Percentiles rank a stretch among this genome's conserved stretches.
Evolutionary conservation across 441 rosid genomes (phyloP).

Genomic region (Pelargonium myrrhifolium): DNA sequence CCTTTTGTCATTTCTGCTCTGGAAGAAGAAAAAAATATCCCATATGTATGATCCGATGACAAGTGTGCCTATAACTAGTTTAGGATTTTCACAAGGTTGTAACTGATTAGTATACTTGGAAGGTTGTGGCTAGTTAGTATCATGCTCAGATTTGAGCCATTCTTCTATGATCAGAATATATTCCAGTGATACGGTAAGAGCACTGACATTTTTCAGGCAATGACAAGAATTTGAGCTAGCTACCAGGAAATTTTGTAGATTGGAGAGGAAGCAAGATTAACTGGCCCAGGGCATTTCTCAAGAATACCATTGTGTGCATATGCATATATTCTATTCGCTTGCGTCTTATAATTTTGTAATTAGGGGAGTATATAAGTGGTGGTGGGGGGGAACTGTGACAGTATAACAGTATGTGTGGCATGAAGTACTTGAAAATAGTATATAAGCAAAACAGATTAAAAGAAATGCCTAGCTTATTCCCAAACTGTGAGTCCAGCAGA

Average conservation of each 20-base stretch:
- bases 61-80: conserved; percentile 19
- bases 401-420: no score
- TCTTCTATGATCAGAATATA: conserved; percentile 19
- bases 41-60: conserved; percentile 21
- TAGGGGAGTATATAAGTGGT: background rate
- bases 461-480: no score
- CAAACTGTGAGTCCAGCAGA: no score
- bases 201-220: conserved; percentile 4
- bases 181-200: conserved; percentile 6
- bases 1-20: conserved; percentile 18
- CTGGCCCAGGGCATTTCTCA: background rate
- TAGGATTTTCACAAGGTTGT: conserved; percentile 7
- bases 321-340: background rate
- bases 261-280: background rate
- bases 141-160: conserved; percentile 42
- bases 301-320: background rate
- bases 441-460: no score
- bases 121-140: conserved; percentile 23
- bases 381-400: background rate
- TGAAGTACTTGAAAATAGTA: no score
- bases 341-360: background rate
- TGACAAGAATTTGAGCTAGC: conserved; percentile 5
- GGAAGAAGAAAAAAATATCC: conserved; percentile 12
- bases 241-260: background rate
- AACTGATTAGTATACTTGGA: conserved; percentile 9